Evolutionary conservation across 2,329 filamentous ascomycete species (phyloP).

Genomic region (Rugonectria rugulosa): DNA sequence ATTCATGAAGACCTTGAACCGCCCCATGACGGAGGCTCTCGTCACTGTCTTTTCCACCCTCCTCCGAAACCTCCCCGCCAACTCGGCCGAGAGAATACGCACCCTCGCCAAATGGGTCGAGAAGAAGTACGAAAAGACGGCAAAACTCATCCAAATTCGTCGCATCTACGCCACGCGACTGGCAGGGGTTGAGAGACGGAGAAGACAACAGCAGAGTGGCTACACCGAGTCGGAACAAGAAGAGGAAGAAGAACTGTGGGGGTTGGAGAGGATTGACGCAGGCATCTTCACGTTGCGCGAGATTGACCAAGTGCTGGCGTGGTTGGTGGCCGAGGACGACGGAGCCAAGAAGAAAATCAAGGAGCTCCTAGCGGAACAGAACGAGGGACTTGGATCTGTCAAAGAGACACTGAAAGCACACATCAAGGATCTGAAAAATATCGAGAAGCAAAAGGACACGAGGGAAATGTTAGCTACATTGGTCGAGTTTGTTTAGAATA

Average conservation of each 20-base stretch:
- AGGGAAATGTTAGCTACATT: constrained; percentile 63
- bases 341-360: constrained; percentile 73
- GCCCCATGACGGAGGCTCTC: constrained; percentile 78
- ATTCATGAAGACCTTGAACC: constrained; percentile 83
- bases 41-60: constrained; percentile 86
- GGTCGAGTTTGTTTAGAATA: constrained; percentile 55
- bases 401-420: constrained; percentile 72
- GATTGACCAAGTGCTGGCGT: constrained; percentile 85
- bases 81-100: constrained; percentile 81
- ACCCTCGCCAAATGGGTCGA: constrained; percentile 94
- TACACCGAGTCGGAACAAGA: constrained; percentile 42
- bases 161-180: constrained; percentile 72
- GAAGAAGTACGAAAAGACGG: constrained; percentile 88
- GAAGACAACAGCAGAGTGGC: constrained; percentile 31
- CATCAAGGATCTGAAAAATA: constrained; percentile 60
- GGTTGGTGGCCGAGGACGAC: constrained; percentile 88
- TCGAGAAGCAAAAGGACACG: constrained; percentile 66
- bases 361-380: constrained; percentile 70
- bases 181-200: constrained; percentile 63
- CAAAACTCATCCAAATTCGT: constrained; percentile 74
- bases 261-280: constrained; percentile 79
- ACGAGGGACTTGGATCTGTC: constrained; percentile 70
- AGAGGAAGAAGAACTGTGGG: constrained; percentile 73
- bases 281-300: constrained; percentile 85
- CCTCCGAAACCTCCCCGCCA: constrained; percentile 78